Base-by-base conservation (phyloP, 2,329 filamentous ascomycete species). In the Atkinsonella texensis region DNA sequence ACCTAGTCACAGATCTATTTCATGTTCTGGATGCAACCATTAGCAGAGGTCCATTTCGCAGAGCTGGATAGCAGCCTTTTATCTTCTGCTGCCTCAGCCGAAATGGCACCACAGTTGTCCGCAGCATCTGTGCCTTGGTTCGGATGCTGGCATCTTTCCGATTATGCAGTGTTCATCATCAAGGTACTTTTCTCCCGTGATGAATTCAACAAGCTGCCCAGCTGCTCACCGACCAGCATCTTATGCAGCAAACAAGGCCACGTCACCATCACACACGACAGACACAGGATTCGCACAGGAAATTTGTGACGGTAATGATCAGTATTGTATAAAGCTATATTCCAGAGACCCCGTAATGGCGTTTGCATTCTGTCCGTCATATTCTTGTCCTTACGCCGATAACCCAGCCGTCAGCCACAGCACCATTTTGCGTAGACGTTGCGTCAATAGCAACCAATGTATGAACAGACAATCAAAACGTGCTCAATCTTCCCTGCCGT, bases 271-370 rank as follows among this genome's bases (percentile, higher is more conserved):
- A 15, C 23, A 45, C 42, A 45, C 13, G 3, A 31, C 12, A 28
- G 9, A 3, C 42, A 45, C 23, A 43, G 23, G 12, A 45, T 39
- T 12, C 45, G 15, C 45, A 47, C 44, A 20, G 13, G 12, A 23
- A 12, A 18, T n/a, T 8, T 9, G 8, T 47, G 11, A 15, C 38
- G 41, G n/a, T n/a, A 49, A 49, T 10, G 39, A 10, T 28, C 3
- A 33, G 38, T 49, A 49, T 50, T 50, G 40, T 28, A 38, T 17
- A 50, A 17, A 50, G 48, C 41, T 50, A 50, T 38, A 50, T 35
- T 38, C 11, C 28, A 49, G 28, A 20, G 38, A 42, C 47, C n/a
- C 28, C 4, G 28, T 6, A 42, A 42, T n/a, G 38, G 39, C 20
- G 48, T 35, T 18, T 20, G 42, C 48, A 31, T 33, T 35, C 28